Conservation (phyloP, 441 rosid genomes). For the Brassica balearica region DNA sequence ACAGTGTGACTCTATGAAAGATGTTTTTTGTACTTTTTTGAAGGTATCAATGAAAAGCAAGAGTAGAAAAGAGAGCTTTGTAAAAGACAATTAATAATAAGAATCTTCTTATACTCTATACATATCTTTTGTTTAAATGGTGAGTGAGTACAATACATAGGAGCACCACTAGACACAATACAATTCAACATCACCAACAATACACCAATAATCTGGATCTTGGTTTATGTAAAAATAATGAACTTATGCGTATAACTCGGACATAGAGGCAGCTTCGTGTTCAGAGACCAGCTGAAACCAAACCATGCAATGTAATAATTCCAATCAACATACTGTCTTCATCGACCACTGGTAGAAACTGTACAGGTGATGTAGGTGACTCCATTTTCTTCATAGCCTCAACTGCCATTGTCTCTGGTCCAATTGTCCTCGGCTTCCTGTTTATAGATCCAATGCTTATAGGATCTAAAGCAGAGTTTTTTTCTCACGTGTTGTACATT, state of each 20-base stretch:
- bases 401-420: conserved; percentile 91
- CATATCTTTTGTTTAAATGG: too few relatives aligned
- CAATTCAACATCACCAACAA: neutral
- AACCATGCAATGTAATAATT: conserved; percentile 90
- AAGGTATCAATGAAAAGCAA: neutral
- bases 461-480: neutral
- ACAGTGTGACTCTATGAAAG: neutral
- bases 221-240: conserved; percentile 24
- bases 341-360: too few relatives aligned
- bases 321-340: too few relatives aligned
- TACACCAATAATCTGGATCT: conserved; percentile 17
- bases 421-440: conserved; percentile 90
- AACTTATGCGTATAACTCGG: conserved; percentile 3
- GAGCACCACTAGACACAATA: too few relatives aligned
- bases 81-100: neutral
- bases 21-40: neutral
- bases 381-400: conserved; percentile 98
- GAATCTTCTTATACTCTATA: neutral
- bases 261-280: conserved; percentile 22
- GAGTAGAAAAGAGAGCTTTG: neutral
- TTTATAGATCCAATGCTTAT: neutral
- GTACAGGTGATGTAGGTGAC: conserved; percentile 53
- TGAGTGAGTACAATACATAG: too few relatives aligned
- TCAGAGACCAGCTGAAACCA: conserved; percentile 90
- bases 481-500: conserved; percentile 84